Evolutionary conservation across 2,329 filamentous ascomycete species (phyloP).

Genomic region (Claviceps pazoutovae): DNA sequence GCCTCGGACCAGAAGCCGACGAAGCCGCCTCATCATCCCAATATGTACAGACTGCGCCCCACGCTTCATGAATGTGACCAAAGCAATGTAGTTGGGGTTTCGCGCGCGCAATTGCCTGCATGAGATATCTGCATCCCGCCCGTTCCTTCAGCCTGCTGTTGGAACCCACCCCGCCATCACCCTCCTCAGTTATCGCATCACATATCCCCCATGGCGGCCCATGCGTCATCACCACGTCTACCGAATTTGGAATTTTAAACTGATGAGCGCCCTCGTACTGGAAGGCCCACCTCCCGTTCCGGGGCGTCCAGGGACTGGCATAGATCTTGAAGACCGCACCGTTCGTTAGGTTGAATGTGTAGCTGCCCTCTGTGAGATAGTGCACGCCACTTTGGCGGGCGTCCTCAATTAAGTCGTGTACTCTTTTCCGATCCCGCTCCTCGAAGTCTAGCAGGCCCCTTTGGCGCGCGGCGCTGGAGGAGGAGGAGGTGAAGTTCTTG

Average conservation of each 20-base stretch:
- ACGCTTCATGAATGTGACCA: constrained; percentile 45
- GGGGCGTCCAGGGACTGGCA: constrained; percentile 39
- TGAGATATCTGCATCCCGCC: constrained; percentile 30
- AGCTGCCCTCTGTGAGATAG: constrained; percentile 34
- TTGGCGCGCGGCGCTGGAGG: no score
- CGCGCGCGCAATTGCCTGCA: constrained; percentile 28
- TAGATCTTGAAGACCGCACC: constrained; percentile 35
- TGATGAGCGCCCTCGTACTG: constrained; percentile 30
- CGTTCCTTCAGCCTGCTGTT: constrained; percentile 8
- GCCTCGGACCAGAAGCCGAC: no score
- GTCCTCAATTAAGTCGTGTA: constrained; percentile 23
- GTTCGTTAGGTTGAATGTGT: constrained; percentile 33
- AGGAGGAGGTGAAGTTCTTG: no score
- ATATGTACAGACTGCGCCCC: constrained; percentile 26
- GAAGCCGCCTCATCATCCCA: no score
- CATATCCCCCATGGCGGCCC: constrained; percentile 39
- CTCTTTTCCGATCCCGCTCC: constrained; percentile 2
- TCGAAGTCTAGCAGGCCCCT: no score
- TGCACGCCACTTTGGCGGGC: constrained; percentile 25
- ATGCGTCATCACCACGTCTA: constrained; percentile 40
- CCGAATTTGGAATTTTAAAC: constrained; percentile 20
- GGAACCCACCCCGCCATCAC: no score
- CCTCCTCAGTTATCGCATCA: constrained; percentile 17
- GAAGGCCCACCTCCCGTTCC: constrained; percentile 29
- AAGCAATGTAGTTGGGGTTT: constrained; percentile 39